Conservation (phyloP, 176 grass and related monocot species). For the Olyra latifolia region DNA sequence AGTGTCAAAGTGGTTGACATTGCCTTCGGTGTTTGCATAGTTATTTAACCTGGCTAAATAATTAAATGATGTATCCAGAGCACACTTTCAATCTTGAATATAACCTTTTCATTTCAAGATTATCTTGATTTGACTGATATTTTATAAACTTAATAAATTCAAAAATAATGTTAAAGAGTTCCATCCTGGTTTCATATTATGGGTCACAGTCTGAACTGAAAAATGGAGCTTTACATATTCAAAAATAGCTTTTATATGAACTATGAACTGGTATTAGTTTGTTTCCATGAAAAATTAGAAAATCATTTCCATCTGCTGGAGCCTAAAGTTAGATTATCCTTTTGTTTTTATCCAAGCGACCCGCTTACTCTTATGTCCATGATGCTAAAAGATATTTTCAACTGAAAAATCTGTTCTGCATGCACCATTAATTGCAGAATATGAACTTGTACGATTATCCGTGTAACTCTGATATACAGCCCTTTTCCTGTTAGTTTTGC, state of each 20-base stretch:
- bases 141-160: background rate
- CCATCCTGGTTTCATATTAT: background rate
- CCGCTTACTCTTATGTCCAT: background rate
- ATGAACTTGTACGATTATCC: background rate
- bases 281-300: background rate
- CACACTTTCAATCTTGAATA: background rate
- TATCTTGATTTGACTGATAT: background rate
- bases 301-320: conserved; percentile 11
- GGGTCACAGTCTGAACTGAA: background rate
- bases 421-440: background rate
- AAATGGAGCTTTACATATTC: background rate
- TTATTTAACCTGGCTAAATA: conserved; percentile 13
- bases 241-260: background rate
- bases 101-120: background rate
- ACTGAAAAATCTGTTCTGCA: background rate
- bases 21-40: conserved; percentile 1
- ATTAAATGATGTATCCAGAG: background rate
- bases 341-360: background rate
- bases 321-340: background rate
- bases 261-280: conserved; percentile 22
- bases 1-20: background rate
- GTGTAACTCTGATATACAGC: background rate
- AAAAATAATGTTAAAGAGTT: background rate
- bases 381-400: conserved; percentile 5
- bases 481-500: background rate